phyloP scores from a whole-genome alignment of 2,329 filamentous ascomycete species.

The Clonostachys solani region DNA sequence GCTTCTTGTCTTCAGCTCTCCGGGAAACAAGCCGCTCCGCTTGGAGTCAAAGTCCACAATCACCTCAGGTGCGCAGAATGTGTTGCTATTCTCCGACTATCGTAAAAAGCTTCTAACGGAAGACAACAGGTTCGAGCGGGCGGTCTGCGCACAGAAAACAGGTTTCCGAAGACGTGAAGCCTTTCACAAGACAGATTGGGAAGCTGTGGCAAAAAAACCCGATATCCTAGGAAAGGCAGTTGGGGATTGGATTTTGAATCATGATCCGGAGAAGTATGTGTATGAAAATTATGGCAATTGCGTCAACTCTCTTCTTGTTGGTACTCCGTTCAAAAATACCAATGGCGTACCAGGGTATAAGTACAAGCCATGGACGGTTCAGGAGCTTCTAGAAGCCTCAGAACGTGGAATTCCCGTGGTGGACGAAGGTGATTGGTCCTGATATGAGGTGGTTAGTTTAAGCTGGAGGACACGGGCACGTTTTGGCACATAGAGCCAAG shows the following conservation, averaged over 20 bases:
- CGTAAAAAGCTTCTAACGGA: not conserved
- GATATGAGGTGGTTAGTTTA: too few species aligned
- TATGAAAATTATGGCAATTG: slow-evolving; percentile 16
- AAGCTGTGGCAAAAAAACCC: slow-evolving; percentile 4
- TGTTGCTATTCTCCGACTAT: too few species aligned
- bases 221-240: not conserved
- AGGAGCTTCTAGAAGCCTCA: too few species aligned
- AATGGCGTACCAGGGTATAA: slow-evolving; percentile 18
- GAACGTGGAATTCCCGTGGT: too few species aligned
- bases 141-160: slow-evolving; percentile 7
- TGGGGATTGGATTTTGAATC: slow-evolving; percentile 12
- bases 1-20: slow-evolving; percentile 9
- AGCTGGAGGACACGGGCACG: too few species aligned
- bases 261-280: slow-evolving; percentile 21
- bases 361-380: slow-evolving; percentile 17
- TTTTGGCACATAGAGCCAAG: too few species aligned
- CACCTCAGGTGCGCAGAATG: slow-evolving; percentile 1
- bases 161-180: slow-evolving; percentile 11
- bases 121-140: slow-evolving; percentile 7
- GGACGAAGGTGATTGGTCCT: too few species aligned
- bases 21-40: not conserved
- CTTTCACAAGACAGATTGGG: slow-evolving; percentile 10
- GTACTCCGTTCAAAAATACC: slow-evolving; percentile 17
- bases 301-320: slow-evolving; percentile 12
- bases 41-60: slow-evolving; percentile 2